Percentiles rank a stretch among this genome's conserved stretches.
phyloP scores from a whole-genome alignment of 139 green algal species.

The Coelastrella sp. region DNA sequence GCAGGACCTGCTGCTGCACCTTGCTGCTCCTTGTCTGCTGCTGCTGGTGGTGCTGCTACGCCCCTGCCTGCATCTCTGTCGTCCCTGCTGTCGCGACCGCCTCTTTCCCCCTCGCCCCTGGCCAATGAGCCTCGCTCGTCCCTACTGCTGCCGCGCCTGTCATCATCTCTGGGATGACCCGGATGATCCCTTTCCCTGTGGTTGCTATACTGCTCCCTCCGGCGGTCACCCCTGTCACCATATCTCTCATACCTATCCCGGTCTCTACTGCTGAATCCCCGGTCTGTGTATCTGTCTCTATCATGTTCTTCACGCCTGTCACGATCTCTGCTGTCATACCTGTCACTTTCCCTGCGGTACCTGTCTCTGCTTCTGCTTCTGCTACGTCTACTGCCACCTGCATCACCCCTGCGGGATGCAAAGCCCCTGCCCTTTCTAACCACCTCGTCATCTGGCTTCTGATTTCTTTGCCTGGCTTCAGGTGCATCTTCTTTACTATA shows the following conservation, averaged over 20 bases:
- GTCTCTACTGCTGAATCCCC: not conserved
- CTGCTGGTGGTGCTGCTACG: slow-evolving; percentile 9
- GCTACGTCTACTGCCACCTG: too few species aligned
- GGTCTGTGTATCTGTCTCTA: slow-evolving; percentile 13
- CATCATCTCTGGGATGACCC: too few species aligned
- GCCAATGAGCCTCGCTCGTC: too few species aligned
- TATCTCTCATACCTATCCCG: not conserved
- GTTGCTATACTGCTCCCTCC: not conserved
- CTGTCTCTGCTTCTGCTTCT: slow-evolving; percentile 39
- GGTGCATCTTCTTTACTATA: slow-evolving; percentile 2
- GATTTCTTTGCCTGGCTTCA: not conserved
- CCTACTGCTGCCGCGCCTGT: too few species aligned
- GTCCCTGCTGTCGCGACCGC: too few species aligned
- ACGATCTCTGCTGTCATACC: too few species aligned
- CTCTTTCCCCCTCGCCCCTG: too few species aligned
- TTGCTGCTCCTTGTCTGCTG: slow-evolving; percentile 19
- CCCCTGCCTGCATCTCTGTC: not conserved
- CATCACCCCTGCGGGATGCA: not conserved
- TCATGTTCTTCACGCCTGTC: too few species aligned
- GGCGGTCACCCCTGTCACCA: not conserved
- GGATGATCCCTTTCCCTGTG: not conserved
- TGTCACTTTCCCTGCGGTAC: too few species aligned
- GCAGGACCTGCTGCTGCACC: not conserved
- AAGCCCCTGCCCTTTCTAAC: slow-evolving; percentile 17
- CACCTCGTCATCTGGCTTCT: not conserved